Base-by-base conservation (phyloP, 169 alveolate species). In the Plasmodium relictum region DNA sequence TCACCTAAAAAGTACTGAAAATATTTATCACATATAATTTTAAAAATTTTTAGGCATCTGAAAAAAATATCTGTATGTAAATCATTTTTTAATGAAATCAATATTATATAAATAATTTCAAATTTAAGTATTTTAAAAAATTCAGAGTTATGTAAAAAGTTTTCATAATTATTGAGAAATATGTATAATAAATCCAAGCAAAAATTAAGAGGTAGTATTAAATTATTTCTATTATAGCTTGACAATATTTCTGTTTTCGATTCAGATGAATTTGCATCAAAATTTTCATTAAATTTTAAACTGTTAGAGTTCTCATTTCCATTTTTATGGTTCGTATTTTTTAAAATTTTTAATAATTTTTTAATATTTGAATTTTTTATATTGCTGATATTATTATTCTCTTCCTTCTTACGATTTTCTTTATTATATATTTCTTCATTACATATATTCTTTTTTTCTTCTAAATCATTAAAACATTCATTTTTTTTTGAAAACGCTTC, bases 81-180 rank as follows among this genome's bases (percentile, higher is more conserved):
- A 71, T 83, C 69, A 83, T 52, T 66, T 71, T 68, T 66, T 68
- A 83, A 68, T 54, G 83, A 83, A 54, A 68, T 45, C 37, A 68
- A 37, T 37, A 83, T 68, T 14, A 83, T 83, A 62, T 83, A 83
- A 12, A 69, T 42, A 56, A 83, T 69, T 56, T 83, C 85, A 48
- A 83, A 83, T 83, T 83, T 83, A 59, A 83, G 68, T 69, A 83
- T 66, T 56, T 68, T 83, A 83, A 83, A 83, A 83, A 83, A 83
- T 22, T 68, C 91, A 26, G 39, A 83, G 66, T 83, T 68, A n/a
- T 68, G 41, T 66, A 83, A 83, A 83, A 83, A 83, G 50, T 16
- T 42, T 68, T 83, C 85, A 83, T 68, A 83, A 71, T 83, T 68
- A 59, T 83, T 83, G n/a, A 83, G 44, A 68, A 83, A 83, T 7